Evolutionary conservation across 2,329 filamentous ascomycete species (phyloP), one percentile per base, ranked within the genome.

Genomic region (Helotiales sp.): DNA sequence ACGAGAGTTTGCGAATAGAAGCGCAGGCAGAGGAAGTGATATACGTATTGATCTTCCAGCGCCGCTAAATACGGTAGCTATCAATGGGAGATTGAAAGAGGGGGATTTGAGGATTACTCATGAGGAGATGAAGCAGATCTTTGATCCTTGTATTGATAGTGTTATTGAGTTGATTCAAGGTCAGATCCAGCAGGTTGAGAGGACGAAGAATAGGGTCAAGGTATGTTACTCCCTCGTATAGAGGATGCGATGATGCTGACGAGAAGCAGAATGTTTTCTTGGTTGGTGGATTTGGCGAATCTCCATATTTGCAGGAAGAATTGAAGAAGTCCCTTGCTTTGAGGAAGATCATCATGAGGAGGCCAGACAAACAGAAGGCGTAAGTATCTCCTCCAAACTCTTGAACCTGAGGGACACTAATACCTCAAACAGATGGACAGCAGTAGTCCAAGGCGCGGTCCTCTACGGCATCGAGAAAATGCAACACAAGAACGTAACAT

Each of bases 381-480:
- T 58, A 46, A 50, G 55, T 54, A 19, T 25, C 25, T 6, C n/a
- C 31, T 46, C 7, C 6, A 19, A n/a, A 19, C 12, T 33, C 12
- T 7, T 42, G 50, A 7, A 50, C 19, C 33, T 54, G 31, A 30
- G 7, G 4, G 15, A 19, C 29, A 8, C 44, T 47, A n/a, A 47
- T 17, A 29, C 15, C 10, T 24, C 22, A 29, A 40, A 12, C 5
- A 59, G 52, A 42, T 60, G 53, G 68, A 56, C 57, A 2, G 57
- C 57, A 19, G 57, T 60, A 5, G 57, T 60, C 12, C 57, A 47
- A 49, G 57, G 68, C 15, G 66, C 67, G 9, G 63, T 67, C 2
- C 55, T 68, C n/a, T 67, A 59, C 30, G 68, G 67, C 17, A 64
- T 70, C 24, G 67, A 69, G 50, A 69, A 67, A 31, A 1, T 17